phyloP scores from a whole-genome alignment of 495 filamentous ascomycete species.

The Aspergillus homomorphus region DNA sequence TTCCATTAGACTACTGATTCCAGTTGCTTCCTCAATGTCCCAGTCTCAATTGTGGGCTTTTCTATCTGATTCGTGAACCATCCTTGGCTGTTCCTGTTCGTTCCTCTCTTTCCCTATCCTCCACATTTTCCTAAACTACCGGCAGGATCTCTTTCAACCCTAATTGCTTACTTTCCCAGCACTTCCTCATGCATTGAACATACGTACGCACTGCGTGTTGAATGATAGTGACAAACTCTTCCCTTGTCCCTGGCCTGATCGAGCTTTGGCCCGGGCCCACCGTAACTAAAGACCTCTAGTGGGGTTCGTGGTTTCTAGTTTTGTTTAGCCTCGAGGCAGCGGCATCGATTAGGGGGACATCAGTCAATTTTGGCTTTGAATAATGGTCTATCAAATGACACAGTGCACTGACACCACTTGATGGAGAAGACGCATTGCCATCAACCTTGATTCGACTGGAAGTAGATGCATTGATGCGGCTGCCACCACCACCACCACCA shows the following conservation, averaged over 20 bases:
- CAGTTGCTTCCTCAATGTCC: background rate
- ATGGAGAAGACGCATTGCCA: background rate
- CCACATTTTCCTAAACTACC: background rate
- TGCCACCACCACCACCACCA: background rate
- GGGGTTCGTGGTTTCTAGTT: background rate
- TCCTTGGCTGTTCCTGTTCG: background rate
- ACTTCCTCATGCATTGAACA: background rate
- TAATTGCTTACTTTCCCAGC: background rate
- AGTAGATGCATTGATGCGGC: background rate
- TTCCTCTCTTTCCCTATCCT: background rate
- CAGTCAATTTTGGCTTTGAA: background rate
- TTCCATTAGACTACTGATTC: too few species aligned
- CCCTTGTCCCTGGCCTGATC: background rate
- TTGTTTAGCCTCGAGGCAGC: background rate
- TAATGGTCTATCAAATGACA: background rate
- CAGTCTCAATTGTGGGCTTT: background rate
- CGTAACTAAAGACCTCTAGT: background rate
- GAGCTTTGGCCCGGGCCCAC: background rate
- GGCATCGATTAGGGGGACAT: background rate
- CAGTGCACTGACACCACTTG: slow-evolving; percentile 4
- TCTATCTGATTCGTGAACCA: background rate
- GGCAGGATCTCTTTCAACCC: background rate
- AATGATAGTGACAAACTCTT: background rate
- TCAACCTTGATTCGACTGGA: too few species aligned
- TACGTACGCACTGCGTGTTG: background rate